Evolutionary conservation across 2,329 filamentous ascomycete species (phyloP).

Genomic region (Trichophyton mentagrophytes): DNA sequence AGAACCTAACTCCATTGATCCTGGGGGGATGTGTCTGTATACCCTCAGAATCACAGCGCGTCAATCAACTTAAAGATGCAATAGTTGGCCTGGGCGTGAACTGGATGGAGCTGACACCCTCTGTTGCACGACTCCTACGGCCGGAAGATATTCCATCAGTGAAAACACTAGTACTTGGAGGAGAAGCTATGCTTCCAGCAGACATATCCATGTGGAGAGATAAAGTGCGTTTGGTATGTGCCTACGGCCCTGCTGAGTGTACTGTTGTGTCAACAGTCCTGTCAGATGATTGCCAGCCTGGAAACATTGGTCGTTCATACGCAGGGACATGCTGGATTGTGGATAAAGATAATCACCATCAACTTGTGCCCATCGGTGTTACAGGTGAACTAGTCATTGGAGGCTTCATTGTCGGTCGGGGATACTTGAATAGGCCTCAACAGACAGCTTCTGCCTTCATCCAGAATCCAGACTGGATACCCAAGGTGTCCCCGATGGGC

Average conservation of each 20-base stretch:
- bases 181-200: constrained; percentile 24
- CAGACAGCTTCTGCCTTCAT: constrained; percentile 20
- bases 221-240: constrained; percentile 8
- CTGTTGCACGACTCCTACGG: constrained; percentile 22
- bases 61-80: constrained; percentile 27
- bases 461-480: constrained; percentile 16
- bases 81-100: constrained; percentile 31
- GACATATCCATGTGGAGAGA: constrained; percentile 21
- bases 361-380: constrained; percentile 15
- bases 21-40: constrained; percentile 36
- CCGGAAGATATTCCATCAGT: constrained; percentile 22
- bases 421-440: constrained; percentile 25
- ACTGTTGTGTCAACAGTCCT: constrained; percentile 11
- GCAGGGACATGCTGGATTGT: constrained; percentile 15
- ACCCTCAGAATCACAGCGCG: constrained; percentile 30
- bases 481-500: constrained; percentile 16
- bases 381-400: constrained; percentile 23
- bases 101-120: constrained; percentile 40
- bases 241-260: constrained; percentile 17
- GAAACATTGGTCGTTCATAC: constrained; percentile 6
- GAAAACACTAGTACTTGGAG: constrained; percentile 26
- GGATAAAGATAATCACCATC: constrained; percentile 13
- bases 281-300: background rate
- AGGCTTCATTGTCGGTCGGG: constrained; percentile 23
- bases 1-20: constrained; percentile 22